Evolutionary conservation across 176 grass and related monocot genomes (phyloP), one percentile per base, ranked within the genome.

Genomic region (Aechmea fasciata): DNA sequence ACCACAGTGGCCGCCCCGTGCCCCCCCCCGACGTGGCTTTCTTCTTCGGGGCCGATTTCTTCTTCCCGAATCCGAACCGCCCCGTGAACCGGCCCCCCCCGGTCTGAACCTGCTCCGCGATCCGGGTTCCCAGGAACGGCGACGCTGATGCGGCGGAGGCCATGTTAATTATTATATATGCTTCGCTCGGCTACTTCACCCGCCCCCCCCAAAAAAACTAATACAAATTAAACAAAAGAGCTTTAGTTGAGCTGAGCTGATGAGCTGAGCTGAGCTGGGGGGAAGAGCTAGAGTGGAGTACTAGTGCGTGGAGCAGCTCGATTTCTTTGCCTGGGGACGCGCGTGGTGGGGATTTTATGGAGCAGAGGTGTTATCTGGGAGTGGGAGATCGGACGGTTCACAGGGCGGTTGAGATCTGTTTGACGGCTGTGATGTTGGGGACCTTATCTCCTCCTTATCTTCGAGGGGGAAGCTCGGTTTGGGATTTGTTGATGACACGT

Each of bases 401-500:
- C 15, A 69, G 0, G 5, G 2, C 0, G n/a, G 0, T 62, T 64
- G 89, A 90, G 83, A 99, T 99, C 89, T 85, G 87, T 93, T 71
- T 85, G 75, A 99, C 75, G 94, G 84, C n/a, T 49, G 9, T 1
- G 47, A 53, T 73, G 57, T 8, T 28, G 17, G 75, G 69, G 61
- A 69, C 89, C 87, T 99, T 99, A 99, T 99, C 94, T 77, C 3
- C 54, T 52, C 51, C 88, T 86, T 88, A 96, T 96, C 84, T 81
- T 54, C 10, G 81, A 68, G 47, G 77, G 2, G n/a, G n/a, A 48
- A 33, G 54, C 63, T 5, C 14, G 52, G 68, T 65, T 72, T 79
- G 64, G 55, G 19, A 79, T 71, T 53, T 69, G 73, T 64, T 23
- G 25, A 69, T 69, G 82, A 82, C 90, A 92, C 54, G 54, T 85